Conservation (phyloP, 169 alveolate genomes). For the Cytauxzoon felis region DNA sequence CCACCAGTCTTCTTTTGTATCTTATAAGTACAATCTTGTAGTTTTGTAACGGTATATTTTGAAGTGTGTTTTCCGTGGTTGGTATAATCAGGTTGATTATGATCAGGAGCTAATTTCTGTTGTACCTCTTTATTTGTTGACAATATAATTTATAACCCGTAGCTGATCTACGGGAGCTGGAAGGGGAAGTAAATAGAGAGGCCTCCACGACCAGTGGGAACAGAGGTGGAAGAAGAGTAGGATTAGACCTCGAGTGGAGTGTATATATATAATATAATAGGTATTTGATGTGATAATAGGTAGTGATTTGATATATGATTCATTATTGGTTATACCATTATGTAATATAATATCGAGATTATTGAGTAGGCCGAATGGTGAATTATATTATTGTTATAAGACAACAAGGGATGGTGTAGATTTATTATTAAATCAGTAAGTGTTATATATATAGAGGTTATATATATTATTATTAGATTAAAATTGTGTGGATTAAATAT, state of each 20-base stretch:
- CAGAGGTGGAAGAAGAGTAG: no score
- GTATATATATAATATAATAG: neutral
- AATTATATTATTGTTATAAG: constrained; percentile 62
- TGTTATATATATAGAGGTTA: neutral
- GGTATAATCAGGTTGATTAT: no score
- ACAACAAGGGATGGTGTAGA: constrained; percentile 62
- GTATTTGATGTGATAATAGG: constrained; percentile 63
- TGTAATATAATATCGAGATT: constrained; percentile 25
- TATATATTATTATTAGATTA: constrained; percentile 11
- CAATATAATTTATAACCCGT: no score
- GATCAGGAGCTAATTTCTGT: no score
- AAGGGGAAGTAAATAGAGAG: no score
- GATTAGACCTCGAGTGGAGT: neutral
- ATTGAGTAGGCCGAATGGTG: constrained; percentile 45
- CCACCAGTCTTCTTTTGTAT: no score
- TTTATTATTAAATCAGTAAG: constrained; percentile 45
- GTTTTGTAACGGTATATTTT: no score
- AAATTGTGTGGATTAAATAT: constrained; percentile 24
- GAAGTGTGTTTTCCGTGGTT: no score
- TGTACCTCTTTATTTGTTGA: no score
- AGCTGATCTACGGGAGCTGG: no score
- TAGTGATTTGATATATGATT: constrained; percentile 70
- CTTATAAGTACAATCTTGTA: no score
- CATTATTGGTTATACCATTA: constrained; percentile 54
- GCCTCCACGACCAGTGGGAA: no score